These are phyloP conservation scores for Oryza australiensis DNA, from an alignment of 176 grass and related monocot genomes.

Conservation along the genomic window DNA sequence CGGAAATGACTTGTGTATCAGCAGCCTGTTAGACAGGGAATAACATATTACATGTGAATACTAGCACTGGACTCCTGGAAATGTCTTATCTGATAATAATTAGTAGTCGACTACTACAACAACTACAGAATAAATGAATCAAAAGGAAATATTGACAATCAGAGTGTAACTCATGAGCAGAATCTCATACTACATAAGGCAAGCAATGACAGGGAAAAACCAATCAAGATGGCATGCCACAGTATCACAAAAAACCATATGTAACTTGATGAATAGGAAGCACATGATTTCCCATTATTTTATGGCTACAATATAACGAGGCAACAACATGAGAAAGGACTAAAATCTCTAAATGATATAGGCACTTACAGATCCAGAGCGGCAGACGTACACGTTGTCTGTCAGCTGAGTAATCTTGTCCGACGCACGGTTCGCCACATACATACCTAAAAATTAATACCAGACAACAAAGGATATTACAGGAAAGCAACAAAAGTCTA, in stretches of 20 bases:
- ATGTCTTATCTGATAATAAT: not conserved
- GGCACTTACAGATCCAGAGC: slow-evolving; percentile 88
- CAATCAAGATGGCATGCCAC: not conserved
- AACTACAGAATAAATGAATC: not conserved
- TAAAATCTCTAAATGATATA: not conserved
- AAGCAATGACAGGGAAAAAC: not conserved
- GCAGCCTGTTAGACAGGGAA: slow-evolving; percentile 65
- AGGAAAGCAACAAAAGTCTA: not conserved
- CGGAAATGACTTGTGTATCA: slow-evolving; percentile 87
- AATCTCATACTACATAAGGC: not conserved
- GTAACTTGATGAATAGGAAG: not conserved
- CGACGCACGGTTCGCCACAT: slow-evolving; percentile 82
- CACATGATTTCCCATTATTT: not conserved
- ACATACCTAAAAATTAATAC: slow-evolving; percentile 65
- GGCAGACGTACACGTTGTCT: slow-evolving; percentile 84
- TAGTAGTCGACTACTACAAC: not conserved
- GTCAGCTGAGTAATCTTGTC: slow-evolving; percentile 89
- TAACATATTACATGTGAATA: slow-evolving; percentile 10
- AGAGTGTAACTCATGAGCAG: not conserved
- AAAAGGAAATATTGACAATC: not conserved
- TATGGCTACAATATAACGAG: not conserved
- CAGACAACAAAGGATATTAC: slow-evolving; percentile 19
- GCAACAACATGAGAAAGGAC: not conserved
- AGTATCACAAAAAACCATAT: not conserved
- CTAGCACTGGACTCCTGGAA: not conserved